A percentile compares a stretch with the other conserved stretches of the same genome.
Evolutionary conservation across 306 rosid species (phyloP).

Genomic region (Mimosa pudica): DNA sequence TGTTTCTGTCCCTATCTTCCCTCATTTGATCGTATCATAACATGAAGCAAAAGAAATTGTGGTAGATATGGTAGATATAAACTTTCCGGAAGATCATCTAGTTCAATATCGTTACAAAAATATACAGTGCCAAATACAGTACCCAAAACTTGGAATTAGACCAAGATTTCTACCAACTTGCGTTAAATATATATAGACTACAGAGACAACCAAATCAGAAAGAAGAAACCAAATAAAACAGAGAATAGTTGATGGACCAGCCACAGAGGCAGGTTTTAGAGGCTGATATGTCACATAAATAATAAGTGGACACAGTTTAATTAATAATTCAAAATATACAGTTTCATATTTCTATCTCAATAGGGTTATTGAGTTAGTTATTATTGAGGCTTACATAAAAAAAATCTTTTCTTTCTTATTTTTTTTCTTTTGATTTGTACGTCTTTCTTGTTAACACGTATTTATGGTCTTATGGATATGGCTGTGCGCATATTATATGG

Average conservation of each 20-base stretch:
- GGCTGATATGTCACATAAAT: conserved; percentile 24
- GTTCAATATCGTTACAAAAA: not conserved
- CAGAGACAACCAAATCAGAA: not conserved
- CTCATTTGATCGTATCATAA: not conserved
- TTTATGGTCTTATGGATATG: not conserved
- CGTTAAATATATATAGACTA: not conserved
- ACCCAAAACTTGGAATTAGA: not conserved
- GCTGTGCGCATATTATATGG: not conserved
- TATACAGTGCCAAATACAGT: not conserved
- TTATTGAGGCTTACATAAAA: not conserved
- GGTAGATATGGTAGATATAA: not conserved
- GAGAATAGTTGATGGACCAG: conserved; percentile 18
- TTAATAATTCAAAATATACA: too few relatives aligned
- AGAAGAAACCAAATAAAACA: not conserved
- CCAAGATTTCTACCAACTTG: not conserved
- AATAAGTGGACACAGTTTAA: not conserved
- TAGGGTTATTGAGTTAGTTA: not conserved
- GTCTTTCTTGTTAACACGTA: not conserved
- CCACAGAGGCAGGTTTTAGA: not conserved
- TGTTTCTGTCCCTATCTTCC: not conserved
- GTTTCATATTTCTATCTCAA: not conserved
- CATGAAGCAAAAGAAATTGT: not conserved
- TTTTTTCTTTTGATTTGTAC: not conserved
- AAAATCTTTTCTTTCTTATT: too few relatives aligned
- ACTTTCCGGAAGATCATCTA: not conserved